These are phyloP conservation scores for Arthrobotrys entomopaga DNA, from an alignment of 2,329 filamentous ascomycete genomes.

Conservation along the genomic window DNA sequence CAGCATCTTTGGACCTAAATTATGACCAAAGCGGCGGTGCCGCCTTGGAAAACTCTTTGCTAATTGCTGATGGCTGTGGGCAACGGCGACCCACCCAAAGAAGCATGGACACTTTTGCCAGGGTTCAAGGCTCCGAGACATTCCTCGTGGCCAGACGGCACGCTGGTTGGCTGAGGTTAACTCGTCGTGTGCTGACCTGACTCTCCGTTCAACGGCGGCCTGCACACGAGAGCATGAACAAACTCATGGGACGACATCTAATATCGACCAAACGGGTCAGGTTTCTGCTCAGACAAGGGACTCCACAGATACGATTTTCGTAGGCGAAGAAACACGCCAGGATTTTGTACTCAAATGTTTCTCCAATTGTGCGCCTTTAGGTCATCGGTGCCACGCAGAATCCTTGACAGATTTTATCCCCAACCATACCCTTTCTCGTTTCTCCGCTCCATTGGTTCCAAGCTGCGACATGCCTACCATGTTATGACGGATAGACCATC, in stretches of 20 bases:
- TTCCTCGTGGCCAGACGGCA: constrained; percentile 19
- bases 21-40: constrained; percentile 22
- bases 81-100: constrained; percentile 37
- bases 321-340: constrained; percentile 7
- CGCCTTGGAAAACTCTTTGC: constrained; percentile 11
- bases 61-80: constrained; percentile 4
- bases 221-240: not conserved
- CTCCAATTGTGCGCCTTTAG: constrained; percentile 4
- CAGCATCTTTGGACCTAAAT: constrained; percentile 10
- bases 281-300: not conserved
- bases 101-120: constrained; percentile 31
- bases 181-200: constrained; percentile 23
- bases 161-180: constrained; percentile 30
- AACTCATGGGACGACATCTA: constrained; percentile 17
- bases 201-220: constrained; percentile 35
- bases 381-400: constrained; percentile 15
- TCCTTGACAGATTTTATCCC: constrained; percentile 19
- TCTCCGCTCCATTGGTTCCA: constrained; percentile 46
- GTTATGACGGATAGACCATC: constrained; percentile 52
- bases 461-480: constrained; percentile 52
- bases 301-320: constrained; percentile 8
- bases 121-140: constrained; percentile 51
- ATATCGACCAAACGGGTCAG: constrained; percentile 20
- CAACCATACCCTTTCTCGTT: constrained; percentile 25
- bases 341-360: constrained; percentile 1